Base-by-base conservation (phyloP, 768 basidiomycete genomes). In the Tylopilus vinaceipallidus region DNA sequence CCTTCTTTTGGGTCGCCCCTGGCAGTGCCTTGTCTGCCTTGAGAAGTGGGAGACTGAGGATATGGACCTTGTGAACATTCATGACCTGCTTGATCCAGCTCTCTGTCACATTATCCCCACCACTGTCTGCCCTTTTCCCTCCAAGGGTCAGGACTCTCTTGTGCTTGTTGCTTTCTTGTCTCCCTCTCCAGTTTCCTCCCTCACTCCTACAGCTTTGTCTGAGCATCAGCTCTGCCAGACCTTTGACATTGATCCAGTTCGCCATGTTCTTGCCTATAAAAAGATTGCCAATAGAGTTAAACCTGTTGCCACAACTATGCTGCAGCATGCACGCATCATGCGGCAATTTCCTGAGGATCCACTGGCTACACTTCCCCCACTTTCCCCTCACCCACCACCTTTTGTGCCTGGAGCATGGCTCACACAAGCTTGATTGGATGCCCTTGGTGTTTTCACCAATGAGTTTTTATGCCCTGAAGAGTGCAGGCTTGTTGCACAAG, bases 331-430 rank as follows among this genome's bases (percentile, higher is more conserved):
- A 2, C 42, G 60, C 9, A 68, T 75, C 4, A 47, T 50, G 2
- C 40, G 66, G 0, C 41, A 33, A n/a, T n/a, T n/a, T n/a, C n/a
- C n/a, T 9, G 52, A 60, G 7, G 64, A 78, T 40, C 76, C 73
- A 0, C 52, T 77, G 14, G 34, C 0, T 26, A 38, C 1, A 47
- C 45, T 75, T 3, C 67, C 66, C 0, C 0, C 1, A 0, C n/a
- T 58, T 1, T 14, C 29, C 1, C 17, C 47, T 1, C 6, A n/a
- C 3, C 53, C 43, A 4, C 47, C 46, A 0, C 1, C 11, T 4
- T 57, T 57, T 10, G 14, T 4, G 1, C 49, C 56, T 0, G 26
- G 34, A 2, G 8, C 5, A 0, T 7, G 8, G 8, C 39, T 52
- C 4, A 30, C 43, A 0, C 30, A 42, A 7, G 44, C 49, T 4